Conservation (phyloP, 495 filamentous ascomycete species). For the Lophiostoma macrostomum region DNA sequence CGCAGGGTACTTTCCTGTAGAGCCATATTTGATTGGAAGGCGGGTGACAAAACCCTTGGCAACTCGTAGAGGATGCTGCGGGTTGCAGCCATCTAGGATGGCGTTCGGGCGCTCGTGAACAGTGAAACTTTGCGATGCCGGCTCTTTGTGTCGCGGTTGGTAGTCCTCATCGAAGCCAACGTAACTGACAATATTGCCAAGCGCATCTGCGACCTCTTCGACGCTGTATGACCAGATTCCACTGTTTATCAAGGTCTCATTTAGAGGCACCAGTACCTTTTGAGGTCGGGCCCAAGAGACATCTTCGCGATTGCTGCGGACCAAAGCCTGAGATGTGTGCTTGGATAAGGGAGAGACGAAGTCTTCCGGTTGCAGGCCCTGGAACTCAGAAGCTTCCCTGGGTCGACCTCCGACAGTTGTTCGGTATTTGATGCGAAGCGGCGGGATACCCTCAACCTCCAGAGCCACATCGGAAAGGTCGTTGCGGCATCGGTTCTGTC, state of each 20-base stretch:
- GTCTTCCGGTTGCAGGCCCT: constrained; percentile 87
- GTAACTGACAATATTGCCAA: constrained; percentile 84
- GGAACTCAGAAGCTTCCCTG: constrained; percentile 67
- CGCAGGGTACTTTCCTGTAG: constrained; percentile 54
- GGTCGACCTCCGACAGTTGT: constrained; percentile 74
- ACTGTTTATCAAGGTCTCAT: constrained; percentile 74
- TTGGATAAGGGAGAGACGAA: constrained; percentile 67
- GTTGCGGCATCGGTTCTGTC: constrained; percentile 68
- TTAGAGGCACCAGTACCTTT: constrained; percentile 71
- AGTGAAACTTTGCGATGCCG: constrained; percentile 71
- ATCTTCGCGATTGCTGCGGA: constrained; percentile 57
- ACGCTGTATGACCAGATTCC: constrained; percentile 87
- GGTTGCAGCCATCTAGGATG: constrained; percentile 69
- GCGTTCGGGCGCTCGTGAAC: constrained; percentile 83
- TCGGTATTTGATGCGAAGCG: constrained; percentile 89
- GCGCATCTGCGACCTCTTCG: constrained; percentile 85
- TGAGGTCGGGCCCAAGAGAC: constrained; percentile 78
- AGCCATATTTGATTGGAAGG: constrained; percentile 70
- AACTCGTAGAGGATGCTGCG: constrained; percentile 74
- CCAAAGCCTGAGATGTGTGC: constrained; percentile 54
- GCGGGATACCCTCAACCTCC: constrained; percentile 81
- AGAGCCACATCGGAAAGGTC: constrained; percentile 83
- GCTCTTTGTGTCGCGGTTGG: constrained; percentile 53
- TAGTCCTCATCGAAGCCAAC: constrained; percentile 64
- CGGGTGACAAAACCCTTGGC: constrained; percentile 65